These are phyloP conservation scores for Tribonema minus DNA, from an alignment of 108 stramenopile genomes.

Conservation along the genomic window DNA sequence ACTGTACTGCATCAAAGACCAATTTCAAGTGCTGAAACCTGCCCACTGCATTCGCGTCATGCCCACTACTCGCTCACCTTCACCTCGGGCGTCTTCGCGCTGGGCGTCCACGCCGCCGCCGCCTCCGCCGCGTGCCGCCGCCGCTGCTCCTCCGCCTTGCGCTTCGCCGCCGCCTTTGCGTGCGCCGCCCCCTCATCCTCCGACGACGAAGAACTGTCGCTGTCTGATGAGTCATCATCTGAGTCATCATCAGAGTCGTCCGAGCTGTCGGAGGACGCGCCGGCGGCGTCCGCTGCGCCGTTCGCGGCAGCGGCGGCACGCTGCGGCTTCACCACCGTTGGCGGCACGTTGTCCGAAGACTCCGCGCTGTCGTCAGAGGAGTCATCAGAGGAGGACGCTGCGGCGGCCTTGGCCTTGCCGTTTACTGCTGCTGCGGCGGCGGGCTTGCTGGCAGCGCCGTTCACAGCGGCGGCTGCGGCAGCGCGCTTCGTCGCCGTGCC, in stretches of 20 bases:
- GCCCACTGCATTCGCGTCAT: not conserved
- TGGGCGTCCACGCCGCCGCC: conserved; percentile 74
- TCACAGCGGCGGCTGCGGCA: too few species aligned
- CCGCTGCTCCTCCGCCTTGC: conserved; percentile 45
- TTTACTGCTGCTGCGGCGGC: too few species aligned
- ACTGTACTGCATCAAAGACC: not conserved
- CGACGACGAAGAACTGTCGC: not conserved
- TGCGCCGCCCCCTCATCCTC: not conserved
- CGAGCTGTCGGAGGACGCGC: not conserved
- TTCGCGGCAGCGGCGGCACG: too few species aligned
- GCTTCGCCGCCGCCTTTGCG: conserved; percentile 17
- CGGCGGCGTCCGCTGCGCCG: too few species aligned
- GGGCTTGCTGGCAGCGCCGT: too few species aligned
- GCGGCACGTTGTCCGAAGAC: too few species aligned
- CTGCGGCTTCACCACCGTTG: too few species aligned
- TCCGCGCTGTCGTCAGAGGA: too few species aligned
- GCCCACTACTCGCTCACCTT: conserved; percentile 26
- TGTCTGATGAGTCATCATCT: not conserved
- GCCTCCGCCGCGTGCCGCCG: conserved; percentile 61
- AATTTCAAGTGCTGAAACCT: not conserved
- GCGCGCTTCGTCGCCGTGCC: too few species aligned
- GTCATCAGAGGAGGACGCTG: too few species aligned
- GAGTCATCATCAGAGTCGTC: not conserved
- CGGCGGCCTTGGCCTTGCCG: too few species aligned
- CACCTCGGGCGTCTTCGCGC: conserved; percentile 54